Evolutionary conservation across 2,329 filamentous ascomycete species (phyloP).

Genomic region (Fusarium illudens): DNA sequence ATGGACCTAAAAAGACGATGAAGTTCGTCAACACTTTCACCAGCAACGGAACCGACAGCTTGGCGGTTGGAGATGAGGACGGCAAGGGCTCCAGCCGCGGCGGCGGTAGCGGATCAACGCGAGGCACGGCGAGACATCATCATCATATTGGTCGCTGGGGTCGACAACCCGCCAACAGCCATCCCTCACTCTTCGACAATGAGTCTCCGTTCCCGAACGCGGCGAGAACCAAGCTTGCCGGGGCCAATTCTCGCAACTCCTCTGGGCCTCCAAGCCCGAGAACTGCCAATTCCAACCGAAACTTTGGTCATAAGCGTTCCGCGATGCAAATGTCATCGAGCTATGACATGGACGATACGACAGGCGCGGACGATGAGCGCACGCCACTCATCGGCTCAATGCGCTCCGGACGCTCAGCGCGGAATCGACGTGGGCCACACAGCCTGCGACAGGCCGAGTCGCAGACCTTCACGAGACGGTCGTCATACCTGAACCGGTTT

Average conservation of each 20-base stretch:
- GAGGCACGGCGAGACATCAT: slow-evolving; percentile 77
- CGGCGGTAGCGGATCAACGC: slow-evolving; percentile 67
- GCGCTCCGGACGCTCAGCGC: slow-evolving; percentile 66
- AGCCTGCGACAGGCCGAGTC: slow-evolving; percentile 77
- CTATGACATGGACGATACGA: slow-evolving; percentile 84
- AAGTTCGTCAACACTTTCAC: slow-evolving; percentile 89
- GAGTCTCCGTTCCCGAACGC: slow-evolving; percentile 81
- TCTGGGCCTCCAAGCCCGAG: slow-evolving; percentile 77
- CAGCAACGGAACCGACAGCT: slow-evolving; percentile 62
- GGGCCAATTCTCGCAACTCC: slow-evolving; percentile 65
- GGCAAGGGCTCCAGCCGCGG: slow-evolving; percentile 67
- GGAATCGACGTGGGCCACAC: slow-evolving; percentile 62
- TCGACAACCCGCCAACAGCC: slow-evolving; percentile 70
- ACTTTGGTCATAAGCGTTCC: slow-evolving; percentile 56
- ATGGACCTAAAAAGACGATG: slow-evolving; percentile 82
- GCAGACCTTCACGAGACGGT: slow-evolving; percentile 70
- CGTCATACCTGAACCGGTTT: slow-evolving; percentile 74
- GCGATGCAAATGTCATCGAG: slow-evolving; percentile 67
- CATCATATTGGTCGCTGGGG: slow-evolving; percentile 79
- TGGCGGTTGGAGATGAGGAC: slow-evolving; percentile 69
- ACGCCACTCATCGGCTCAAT: slow-evolving; percentile 77
- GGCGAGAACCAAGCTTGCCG: slow-evolving; percentile 68
- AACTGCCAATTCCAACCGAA: slow-evolving; percentile 53
- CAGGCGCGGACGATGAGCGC: slow-evolving; percentile 84
- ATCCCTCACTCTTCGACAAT: slow-evolving; percentile 77